Evolutionary conservation across 163 green algal species (phyloP).

Genomic region (Coccomyxa subellipsoidea): DNA sequence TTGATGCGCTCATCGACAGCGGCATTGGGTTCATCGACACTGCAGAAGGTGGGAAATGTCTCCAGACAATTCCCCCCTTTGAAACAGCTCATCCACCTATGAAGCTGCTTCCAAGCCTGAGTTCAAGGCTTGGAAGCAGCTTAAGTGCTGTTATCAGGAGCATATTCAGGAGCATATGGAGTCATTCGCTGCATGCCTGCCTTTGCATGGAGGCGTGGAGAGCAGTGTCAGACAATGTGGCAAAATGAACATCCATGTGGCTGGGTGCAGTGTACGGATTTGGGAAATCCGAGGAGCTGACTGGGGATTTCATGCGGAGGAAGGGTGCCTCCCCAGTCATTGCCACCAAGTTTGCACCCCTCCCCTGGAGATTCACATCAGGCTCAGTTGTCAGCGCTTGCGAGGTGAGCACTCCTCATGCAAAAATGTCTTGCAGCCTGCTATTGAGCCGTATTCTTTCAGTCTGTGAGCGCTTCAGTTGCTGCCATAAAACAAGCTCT

Average conservation of each 20-base stretch:
- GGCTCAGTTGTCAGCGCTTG: conserved; percentile 52
- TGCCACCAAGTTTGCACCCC: conserved; percentile 86
- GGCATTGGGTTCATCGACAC: conserved; percentile 84
- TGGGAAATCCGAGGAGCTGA: neutral
- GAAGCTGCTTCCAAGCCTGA: no score
- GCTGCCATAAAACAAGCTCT: neutral
- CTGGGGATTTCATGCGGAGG: conserved; percentile 62
- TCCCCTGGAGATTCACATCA: conserved; percentile 66
- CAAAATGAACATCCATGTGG: neutral
- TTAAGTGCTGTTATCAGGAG: neutral
- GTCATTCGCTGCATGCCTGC: neutral
- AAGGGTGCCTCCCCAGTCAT: conserved; percentile 45
- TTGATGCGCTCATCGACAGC: conserved; percentile 53
- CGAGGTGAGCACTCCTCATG: conserved; percentile 12
- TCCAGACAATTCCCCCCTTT: no score
- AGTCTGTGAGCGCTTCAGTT: neutral
- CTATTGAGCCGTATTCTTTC: neutral
- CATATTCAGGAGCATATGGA: neutral
- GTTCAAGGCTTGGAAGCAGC: no score
- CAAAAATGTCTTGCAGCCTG: neutral
- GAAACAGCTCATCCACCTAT: no score
- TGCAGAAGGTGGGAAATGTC: conserved; percentile 77
- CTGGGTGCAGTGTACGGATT: neutral
- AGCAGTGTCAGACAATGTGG: neutral
- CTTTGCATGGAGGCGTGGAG: neutral